Base-by-base conservation (phyloP, 2,329 filamentous ascomycete genomes). In the Fusarium bulbicola region DNA sequence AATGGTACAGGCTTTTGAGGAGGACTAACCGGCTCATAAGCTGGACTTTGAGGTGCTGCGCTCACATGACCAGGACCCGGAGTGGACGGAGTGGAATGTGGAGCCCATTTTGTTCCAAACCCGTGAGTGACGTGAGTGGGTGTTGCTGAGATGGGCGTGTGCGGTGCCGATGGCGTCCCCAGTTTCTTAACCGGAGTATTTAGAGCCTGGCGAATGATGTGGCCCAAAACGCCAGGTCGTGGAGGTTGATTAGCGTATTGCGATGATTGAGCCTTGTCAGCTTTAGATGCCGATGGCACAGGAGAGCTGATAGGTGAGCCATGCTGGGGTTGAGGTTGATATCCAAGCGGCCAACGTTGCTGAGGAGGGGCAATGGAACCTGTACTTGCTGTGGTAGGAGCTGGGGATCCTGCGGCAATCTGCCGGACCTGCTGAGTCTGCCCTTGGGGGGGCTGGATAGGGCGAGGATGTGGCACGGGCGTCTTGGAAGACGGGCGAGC, bases 1-100 rank as follows among this genome's bases (percentile, higher is more conserved):
- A 84, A 67, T 21, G 83, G 81, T 39, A 82, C 79, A 53, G 82
- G 78, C 36, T 80, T 81, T 47, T 81, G 78, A 3, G 88, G 83
- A 6, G 90, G 90, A 70, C 89, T 92, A 8, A 91, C 82, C 1
- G 89, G 89, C 73, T 92, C 90, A 64, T 83, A 86, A 7, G 85
- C 84, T 6, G 90, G 90, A 65, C 88, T 88, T 39, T 84, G 83
- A 21, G 84, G 79, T 52, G 85, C 84, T 24, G 66, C 74, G 32
- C 74, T 67, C 16, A 80, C 71, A 15, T 81, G 82, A 12, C 80
- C 77, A 6, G 81, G 82, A 24, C 80, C 79, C 5, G 90, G 90
- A 4, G 90, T 92, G 9, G 89, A 89, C 8, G 88, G 87, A 2
- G 88, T 90, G 12, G 88, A 86, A 10, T 83, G 85, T 21, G 86